phyloP scores from a whole-genome alignment of 495 filamentous ascomycete species.

The Lophiotrema nucula region DNA sequence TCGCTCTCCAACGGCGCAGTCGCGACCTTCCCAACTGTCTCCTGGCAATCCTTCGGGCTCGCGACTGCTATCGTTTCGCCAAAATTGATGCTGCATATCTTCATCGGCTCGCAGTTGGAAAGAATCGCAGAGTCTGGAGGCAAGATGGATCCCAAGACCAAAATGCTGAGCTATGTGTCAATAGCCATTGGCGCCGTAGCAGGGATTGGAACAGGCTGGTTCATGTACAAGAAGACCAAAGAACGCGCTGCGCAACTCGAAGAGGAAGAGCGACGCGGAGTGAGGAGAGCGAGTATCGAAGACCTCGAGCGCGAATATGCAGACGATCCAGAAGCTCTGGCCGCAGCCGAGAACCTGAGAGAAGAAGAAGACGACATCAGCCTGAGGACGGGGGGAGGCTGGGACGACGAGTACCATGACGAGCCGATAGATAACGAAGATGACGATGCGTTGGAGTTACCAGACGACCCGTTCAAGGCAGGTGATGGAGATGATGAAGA shows the following conservation, averaged over 20 bases:
- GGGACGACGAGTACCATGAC: slow-evolving; percentile 45
- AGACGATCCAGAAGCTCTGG: slow-evolving; percentile 41
- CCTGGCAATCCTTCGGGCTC: slow-evolving; percentile 68
- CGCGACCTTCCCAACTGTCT: slow-evolving; percentile 86
- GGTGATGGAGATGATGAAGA: slow-evolving; percentile 40
- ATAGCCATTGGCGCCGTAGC: slow-evolving; percentile 70
- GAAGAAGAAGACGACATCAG: slow-evolving; percentile 61
- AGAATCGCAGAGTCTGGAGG: slow-evolving; percentile 63
- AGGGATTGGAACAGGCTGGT: slow-evolving; percentile 72
- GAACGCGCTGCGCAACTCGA: slow-evolving; percentile 81
- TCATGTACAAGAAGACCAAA: slow-evolving; percentile 83
- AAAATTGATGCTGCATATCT: slow-evolving; percentile 88
- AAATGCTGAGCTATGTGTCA: slow-evolving; percentile 73
- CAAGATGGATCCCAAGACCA: slow-evolving; percentile 65
- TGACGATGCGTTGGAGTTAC: slow-evolving; percentile 37
- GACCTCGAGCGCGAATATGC: slow-evolving; percentile 36
- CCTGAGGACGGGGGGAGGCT: slow-evolving; percentile 46
- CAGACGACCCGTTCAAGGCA: slow-evolving; percentile 41
- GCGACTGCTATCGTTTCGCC: slow-evolving; percentile 78
- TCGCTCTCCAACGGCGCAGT: slow-evolving; percentile 91
- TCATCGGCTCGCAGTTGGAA: slow-evolving; percentile 78
- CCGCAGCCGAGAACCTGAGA: slow-evolving; percentile 34
- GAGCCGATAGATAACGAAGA: slow-evolving; percentile 40
- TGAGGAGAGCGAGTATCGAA: slow-evolving; percentile 34
- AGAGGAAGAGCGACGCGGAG: slow-evolving; percentile 65